Percentiles rank a stretch among this genome's conserved stretches.
Evolutionary conservation across 1,284 basidiomycete species (phyloP).

Genomic region (Sanghuangporus sanghuang): DNA sequence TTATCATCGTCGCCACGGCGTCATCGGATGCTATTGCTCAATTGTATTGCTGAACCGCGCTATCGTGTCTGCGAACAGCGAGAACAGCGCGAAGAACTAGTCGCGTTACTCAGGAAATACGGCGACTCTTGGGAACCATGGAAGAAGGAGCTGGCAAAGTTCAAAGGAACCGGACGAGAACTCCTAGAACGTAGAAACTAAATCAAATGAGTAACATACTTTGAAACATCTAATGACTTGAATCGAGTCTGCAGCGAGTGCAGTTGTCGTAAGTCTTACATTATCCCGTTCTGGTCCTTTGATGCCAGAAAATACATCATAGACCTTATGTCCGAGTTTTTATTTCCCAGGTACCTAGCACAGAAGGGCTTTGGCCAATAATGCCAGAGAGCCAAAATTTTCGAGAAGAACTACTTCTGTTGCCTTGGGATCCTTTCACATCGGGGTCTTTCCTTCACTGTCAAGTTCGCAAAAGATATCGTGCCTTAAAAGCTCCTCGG

Average conservation of each 20-base stretch:
- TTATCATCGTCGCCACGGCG: not conserved
- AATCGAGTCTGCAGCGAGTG: not conserved
- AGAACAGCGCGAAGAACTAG: conserved; percentile 82
- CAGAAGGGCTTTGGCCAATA: not conserved
- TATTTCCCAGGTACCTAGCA: not conserved
- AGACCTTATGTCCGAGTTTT: not conserved
- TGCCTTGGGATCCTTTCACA: conserved; percentile 4
- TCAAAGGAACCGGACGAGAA: conserved; percentile 75
- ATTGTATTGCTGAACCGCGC: not conserved
- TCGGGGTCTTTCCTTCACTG: not conserved
- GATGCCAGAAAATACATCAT: not conserved
- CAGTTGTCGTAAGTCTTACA: not conserved
- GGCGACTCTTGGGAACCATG: conserved; percentile 81
- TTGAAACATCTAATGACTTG: not conserved
- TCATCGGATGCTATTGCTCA: conserved; percentile 4
- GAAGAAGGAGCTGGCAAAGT: conserved; percentile 75
- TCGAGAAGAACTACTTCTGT: not conserved
- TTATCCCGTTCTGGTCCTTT: not conserved
- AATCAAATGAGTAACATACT: not conserved
- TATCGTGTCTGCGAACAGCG: conserved; percentile 37
- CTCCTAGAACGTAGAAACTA: conserved; percentile 27
- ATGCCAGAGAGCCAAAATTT: not conserved
- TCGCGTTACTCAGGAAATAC: conserved; percentile 75
- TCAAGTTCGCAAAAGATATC: not conserved
- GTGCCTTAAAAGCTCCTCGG: too few species aligned